Evolutionary conservation across 768 basidiomycete genomes (phyloP), one percentile per base, ranked within the genome.

Genomic region (Dioszegia hungarica): DNA sequence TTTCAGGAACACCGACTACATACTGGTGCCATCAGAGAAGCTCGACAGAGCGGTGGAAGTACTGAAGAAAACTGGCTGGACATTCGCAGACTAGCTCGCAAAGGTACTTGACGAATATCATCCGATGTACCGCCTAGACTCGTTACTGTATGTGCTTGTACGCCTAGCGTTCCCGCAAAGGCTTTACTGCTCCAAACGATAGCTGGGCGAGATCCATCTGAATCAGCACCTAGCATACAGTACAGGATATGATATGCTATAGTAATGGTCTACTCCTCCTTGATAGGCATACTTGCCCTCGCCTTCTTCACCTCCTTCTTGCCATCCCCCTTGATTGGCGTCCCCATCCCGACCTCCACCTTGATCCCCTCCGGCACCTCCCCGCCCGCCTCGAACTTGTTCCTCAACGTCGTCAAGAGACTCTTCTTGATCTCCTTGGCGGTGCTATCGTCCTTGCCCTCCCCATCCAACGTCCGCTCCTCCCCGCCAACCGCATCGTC

Each of bases 401-500:
- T 84, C 62, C 92, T 80, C 50, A 97, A 81, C 15, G 84, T 84
- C 59, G 85, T 88, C 82, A 97, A 86, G 61, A 97, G 77, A 11
- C 88, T 89, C 47, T 82, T 86, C 80, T 88, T 89, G 81, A 93
- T 85, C 77, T 88, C 86, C 56, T 81, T 85, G 71, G 89, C 89
- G 24, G 84, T 83, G 50, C 82, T 83, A 57, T 75, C 80, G 66
- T 84, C 82, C 50, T 82, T 83, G 68, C 82, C 82, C 57, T 80
- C 83, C 20, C 79, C 81, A 31, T 86, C 86, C 8, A 79, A 75
- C n/a, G n/a, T n/a, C n/a, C n/a, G n/a, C 38, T 75, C 72, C 22
- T 75, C 85, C 9, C 91, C 91, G 17, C 92, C 91, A 28, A 98
- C 93, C 2, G 92, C 92, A 72, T 92, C 89, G 71, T 97, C 94